Base-by-base conservation (phyloP, 1,139 yeast species). In the Protomyces lactucae-debilis region DNA sequence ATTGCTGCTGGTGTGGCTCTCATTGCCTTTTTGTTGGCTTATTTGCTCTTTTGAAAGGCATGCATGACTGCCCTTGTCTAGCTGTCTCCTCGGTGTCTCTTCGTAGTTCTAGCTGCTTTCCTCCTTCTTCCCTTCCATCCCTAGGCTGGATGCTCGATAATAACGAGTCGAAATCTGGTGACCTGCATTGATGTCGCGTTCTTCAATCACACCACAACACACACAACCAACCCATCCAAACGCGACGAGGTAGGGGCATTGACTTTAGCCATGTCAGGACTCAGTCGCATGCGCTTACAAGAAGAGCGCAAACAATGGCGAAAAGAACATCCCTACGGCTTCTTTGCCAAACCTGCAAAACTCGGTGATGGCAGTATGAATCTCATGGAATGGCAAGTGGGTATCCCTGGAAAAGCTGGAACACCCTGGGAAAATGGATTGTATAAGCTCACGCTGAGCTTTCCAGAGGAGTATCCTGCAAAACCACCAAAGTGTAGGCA, bases 381-480 rank as follows among this genome's bases (percentile, higher is more conserved):
- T 74, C 79, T 93, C 68, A 88, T 88, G 72, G 82, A 77, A 72
- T 93, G 99, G 99, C 85, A 83, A 28, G 96, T 97, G 9, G 98
- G 98, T 25, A 88, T 93, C 64, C 99, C 99, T 3, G 99, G 99
- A 14, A 91, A 88, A 75, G 81, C 83, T 55, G 85, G 85, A 69
- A 92, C 99, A 2, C 73, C 86, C 40, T 93, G 98, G 98, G 88
- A 83, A 57, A 89, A 88, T 65, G 98, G 95, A 14, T 83, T 87
- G 0, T 93, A 85, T 75, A 97, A 97, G n/a, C 78, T 93, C 53
- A 85, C 91, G 2, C 84, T 93, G 55, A 77, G 80, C 14, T 93
- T 93, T 74, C 90, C 97, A 0, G 87, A 86, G 35, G 68, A 43
- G 68, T 66, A 25, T 46, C 57, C 54, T 5, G 21, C 28, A n/a